Evolutionary conservation across 768 basidiomycete species (phyloP).

Genomic region (Boletus coccyginus): DNA sequence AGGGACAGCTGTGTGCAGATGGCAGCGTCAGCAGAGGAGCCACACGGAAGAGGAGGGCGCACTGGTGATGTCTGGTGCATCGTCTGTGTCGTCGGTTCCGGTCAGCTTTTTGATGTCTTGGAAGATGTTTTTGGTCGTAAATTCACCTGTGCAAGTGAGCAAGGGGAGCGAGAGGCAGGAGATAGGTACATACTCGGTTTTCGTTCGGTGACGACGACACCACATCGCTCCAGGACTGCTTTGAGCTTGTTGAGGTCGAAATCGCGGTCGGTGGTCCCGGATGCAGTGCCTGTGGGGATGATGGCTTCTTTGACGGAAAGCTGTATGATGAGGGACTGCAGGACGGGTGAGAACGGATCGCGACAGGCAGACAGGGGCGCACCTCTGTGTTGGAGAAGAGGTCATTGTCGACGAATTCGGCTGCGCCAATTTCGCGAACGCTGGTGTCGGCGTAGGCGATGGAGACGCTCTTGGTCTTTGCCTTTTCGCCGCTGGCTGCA

Average conservation of each 20-base stretch:
- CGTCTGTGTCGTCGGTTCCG: constrained; percentile 30
- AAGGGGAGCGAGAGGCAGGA: neutral
- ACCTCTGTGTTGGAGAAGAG: constrained; percentile 96
- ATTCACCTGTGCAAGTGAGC: constrained; percentile 61
- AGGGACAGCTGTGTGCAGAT: constrained; percentile 49
- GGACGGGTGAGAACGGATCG: neutral
- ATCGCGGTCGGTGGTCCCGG: constrained; percentile 76
- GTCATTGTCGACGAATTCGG: constrained; percentile 93
- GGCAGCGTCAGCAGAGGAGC: neutral
- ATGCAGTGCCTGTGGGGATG: constrained; percentile 68
- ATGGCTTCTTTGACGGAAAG: constrained; percentile 97
- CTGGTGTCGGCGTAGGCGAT: constrained; percentile 92
- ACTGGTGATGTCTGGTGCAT: constrained; percentile 15
- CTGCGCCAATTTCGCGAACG: constrained; percentile 77
- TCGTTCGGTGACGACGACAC: constrained; percentile 85
- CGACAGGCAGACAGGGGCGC: constrained; percentile 6
- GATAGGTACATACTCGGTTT: constrained; percentile 63
- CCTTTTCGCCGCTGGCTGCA: constrained; percentile 47
- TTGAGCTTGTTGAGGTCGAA: constrained; percentile 85
- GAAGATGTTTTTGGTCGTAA: constrained; percentile 71
- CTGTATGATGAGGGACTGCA: constrained; percentile 90
- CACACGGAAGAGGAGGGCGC: neutral
- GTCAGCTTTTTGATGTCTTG: constrained; percentile 62
- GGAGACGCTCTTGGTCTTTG: constrained; percentile 73
- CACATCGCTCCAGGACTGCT: constrained; percentile 85